Base-by-base conservation (phyloP, 2,329 filamentous ascomycete species). In the Pseudogymnoascus sp. region DNA sequence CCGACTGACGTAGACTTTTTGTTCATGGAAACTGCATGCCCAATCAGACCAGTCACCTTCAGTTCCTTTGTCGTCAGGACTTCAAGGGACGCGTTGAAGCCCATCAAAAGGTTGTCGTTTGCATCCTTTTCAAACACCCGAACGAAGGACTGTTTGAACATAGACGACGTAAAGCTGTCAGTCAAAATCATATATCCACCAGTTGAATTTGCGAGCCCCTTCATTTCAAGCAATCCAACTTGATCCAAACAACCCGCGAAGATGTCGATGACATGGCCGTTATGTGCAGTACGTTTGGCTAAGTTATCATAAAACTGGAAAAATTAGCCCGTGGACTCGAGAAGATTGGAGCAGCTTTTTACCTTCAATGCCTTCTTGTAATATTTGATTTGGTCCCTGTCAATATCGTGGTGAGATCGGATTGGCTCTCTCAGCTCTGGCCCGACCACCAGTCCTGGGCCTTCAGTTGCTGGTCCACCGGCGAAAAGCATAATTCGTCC, bases 281-380 rank as follows among this genome's bases (percentile, higher is more conserved):
- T 99, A 76, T 97, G 93, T 13, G 95, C 91, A 19, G 92, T 91
- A 65, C 95, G 86, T 78, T 97, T 97, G 4, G 95, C 93, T 47
- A 99, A 83, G 67, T 86, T 89, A 67, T 99, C 95, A 75, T 97
- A 99, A 76, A 97, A 97, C 87, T 93, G 73, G 7, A 33, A 13
- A 64, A 33, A 37, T 65, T n/a, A 62, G 35, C 37, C 14, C n/a
- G 21, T n/a, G 21, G 11, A 21, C 19, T 42, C 61, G n/a, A 35
- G 14, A 21, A 11, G 33, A 19, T 13, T 44, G 37, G 14, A 50
- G n/a, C 14, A 40, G 19, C 29, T 21, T 60, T 80, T 64, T 76
- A 91, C 89, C 86, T 97, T 99, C 61, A 97, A 78, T 21, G 95
- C 95, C 79, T 99, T 99, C 82, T 99, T 99, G 80, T 96, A 97